phyloP scores from a whole-genome alignment of 139 green algal genomes.

The Astrephomene gubernaculifera region DNA sequence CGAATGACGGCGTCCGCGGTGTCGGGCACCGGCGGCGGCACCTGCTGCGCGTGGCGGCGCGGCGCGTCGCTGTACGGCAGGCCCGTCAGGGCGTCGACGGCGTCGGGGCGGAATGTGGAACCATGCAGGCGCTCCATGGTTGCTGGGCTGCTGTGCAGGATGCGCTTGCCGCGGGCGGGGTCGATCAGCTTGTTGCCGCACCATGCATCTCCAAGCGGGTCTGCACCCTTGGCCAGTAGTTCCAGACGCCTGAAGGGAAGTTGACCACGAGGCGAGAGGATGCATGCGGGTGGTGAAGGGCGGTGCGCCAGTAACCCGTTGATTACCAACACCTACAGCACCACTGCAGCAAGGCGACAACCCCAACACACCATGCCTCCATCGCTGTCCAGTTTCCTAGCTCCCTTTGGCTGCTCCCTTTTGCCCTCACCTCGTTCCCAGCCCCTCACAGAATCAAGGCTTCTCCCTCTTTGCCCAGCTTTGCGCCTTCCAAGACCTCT shows the following conservation, averaged over 20 bases:
- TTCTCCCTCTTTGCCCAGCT: too few species aligned
- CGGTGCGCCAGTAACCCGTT: neutral
- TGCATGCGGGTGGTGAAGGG: neutral
- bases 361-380: too few species aligned
- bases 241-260: constrained; percentile 30
- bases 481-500: neutral
- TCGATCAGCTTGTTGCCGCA: constrained; percentile 50
- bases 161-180: constrained; percentile 39
- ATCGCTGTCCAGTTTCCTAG: too few species aligned
- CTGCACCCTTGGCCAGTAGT: constrained; percentile 43
- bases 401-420: too few species aligned
- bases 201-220: constrained; percentile 48
- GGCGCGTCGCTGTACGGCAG: constrained; percentile 17
- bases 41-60: constrained; percentile 18
- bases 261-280: too few species aligned
- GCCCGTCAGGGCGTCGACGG: constrained; percentile 18
- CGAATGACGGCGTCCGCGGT: constrained; percentile 11
- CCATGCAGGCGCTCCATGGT: constrained; percentile 30
- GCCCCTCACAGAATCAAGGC: too few species aligned
- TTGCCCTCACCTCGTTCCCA: too few species aligned
- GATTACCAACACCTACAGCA: too few species aligned
- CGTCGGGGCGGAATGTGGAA: constrained; percentile 35
- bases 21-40: constrained; percentile 29
- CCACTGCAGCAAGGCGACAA: too few species aligned
- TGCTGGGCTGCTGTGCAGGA: neutral